Base-by-base conservation (phyloP, 139 green algal species). In the Micractinium conductrix region DNA sequence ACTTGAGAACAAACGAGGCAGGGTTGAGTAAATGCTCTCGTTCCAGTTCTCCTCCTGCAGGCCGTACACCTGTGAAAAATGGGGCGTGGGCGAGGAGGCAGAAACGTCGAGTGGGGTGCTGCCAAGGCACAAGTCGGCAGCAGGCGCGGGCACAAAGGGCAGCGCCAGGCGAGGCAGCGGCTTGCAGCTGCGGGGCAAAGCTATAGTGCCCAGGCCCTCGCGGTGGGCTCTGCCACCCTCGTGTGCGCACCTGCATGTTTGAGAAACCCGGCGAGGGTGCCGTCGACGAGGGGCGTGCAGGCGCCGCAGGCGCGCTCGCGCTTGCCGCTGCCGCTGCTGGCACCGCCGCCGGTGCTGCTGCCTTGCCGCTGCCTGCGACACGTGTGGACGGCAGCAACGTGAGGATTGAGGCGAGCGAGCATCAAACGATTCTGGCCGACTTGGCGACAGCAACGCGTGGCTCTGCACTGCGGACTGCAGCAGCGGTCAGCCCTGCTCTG, bases 41-140 rank as follows among this genome's bases (percentile, higher is more conserved):
- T 40, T 43, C 90, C 89, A 93, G 83, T 91, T 74, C 74, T 93
- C 80, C 21, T 84, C n/a, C 35, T 88, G 6, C 28, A 91, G 67
- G 8, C 86, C 87, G 69, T 93, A 90, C 40, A 80, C 71, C 58
- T 88, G 65, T 24, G 38, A 42, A 10, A 17, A 10, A 58, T 58
- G 48, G 48, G 53, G 7, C 2, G 8, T 9, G 10, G 10, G 53
- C 5, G 26, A 62, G 53, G 6, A 21, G 53, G 53, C 53, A 62
- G 53, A 62, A 16, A 2, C 53, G 53, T 22, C 5, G 53, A 16
- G 24, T 22, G 8, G 2, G 53, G 48, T 58, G 10, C 48, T 58
- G 48, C 48, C 48, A 22, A 10, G 12, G 14, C 48, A 58, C 10
- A 58, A 58, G 12, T 58, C 12, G 10, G 48, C 48, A 58, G 48